phyloP scores from a whole-genome alignment of 495 filamentous ascomycete genomes.

The Penicillium coprophilum region DNA sequence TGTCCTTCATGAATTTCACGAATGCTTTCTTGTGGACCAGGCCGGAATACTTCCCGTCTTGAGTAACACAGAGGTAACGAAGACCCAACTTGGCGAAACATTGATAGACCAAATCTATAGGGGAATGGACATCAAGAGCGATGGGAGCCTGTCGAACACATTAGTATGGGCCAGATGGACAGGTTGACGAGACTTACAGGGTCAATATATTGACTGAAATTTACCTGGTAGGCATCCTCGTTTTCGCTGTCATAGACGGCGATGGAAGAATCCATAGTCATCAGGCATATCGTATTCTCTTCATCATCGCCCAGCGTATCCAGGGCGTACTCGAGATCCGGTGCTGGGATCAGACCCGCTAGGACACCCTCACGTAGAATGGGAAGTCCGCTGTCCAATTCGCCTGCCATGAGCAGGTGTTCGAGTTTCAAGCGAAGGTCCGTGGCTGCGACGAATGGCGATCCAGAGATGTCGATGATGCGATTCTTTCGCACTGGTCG shows the following conservation, averaged over 20 bases:
- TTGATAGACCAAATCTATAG: slow-evolving; percentile 95
- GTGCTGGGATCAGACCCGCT: slow-evolving; percentile 87
- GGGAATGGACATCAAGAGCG: slow-evolving; percentile 81
- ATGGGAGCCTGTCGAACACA: slow-evolving; percentile 63
- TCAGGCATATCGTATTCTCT: slow-evolving; percentile 71
- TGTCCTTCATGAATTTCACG: slow-evolving; percentile 86
- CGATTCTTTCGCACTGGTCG: slow-evolving; percentile 69
- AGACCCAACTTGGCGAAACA: slow-evolving; percentile 94
- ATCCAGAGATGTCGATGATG: slow-evolving; percentile 82
- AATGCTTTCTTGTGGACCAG: slow-evolving; percentile 97
- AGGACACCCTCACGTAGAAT: slow-evolving; percentile 78
- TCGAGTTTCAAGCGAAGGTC: slow-evolving; percentile 79
- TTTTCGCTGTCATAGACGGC: slow-evolving; percentile 54
- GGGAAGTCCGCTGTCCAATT: slow-evolving; percentile 89
- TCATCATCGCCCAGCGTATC: slow-evolving; percentile 73
- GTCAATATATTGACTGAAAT: slow-evolving; percentile 92
- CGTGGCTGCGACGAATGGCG: slow-evolving; percentile 70
- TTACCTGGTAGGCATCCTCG: slow-evolving; percentile 41
- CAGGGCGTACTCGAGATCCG: slow-evolving; percentile 90
- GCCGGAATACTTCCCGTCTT: slow-evolving; percentile 81
- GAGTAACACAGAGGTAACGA: slow-evolving; percentile 86
- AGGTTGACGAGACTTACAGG: slow-evolving; percentile 50
- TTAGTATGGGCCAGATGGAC: slow-evolving; percentile 7
- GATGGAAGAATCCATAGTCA: slow-evolving; percentile 62
- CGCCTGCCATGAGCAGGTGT: slow-evolving; percentile 76